Evolutionary conservation across 148 eudicot genomes (phyloP), one percentile per base, ranked within the genome.

Genomic region (Beta vulgaris): DNA sequence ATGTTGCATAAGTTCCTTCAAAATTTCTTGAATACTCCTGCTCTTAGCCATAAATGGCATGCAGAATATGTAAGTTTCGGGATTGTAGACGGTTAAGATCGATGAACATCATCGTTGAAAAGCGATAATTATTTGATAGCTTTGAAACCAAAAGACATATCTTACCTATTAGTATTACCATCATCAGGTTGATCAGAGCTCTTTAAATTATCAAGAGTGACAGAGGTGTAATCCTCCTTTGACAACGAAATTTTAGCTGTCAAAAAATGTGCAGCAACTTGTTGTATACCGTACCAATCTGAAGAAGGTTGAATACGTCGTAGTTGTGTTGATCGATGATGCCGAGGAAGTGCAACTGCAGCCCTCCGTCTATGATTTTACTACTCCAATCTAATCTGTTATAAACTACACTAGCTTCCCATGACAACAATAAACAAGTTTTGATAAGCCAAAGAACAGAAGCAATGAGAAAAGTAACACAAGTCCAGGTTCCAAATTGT

Each of bases 401-500:
- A 37, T 78, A 63, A 2, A 73, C 74, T 3, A 57, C 37, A 10
- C 13, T 34, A 12, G 67, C 73, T 73, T 66, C 76, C 81, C 77
- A 73, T 28, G 48, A 43, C 36, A 73, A 44, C 26, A 78, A 6
- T n/a, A 60, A 19, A 4, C 57, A 67, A 6, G 58, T 60, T 68
- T 78, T 78, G n/a, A 78, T 3, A 7, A 72, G 21, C 81, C 72
- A 64, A 6, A 73, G 61, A 64, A 73, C 1, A 8, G 77, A 59
- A 53, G 68, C 60, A 13, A 79, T 51, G 1, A 67, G 42, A 10
- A 78, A 48, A 36, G 58, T 40, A 14, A 65, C 31, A 23, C 34
- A 40, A 72, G 68, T 57, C 59, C 72, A 26, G 0, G 77, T 78
- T 10, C 76, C 76, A 15, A 72, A 65, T 26, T 73, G 25, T 3